Base-by-base conservation (phyloP, 2,329 filamentous ascomycete species). In the Diaporthe sp. region DNA sequence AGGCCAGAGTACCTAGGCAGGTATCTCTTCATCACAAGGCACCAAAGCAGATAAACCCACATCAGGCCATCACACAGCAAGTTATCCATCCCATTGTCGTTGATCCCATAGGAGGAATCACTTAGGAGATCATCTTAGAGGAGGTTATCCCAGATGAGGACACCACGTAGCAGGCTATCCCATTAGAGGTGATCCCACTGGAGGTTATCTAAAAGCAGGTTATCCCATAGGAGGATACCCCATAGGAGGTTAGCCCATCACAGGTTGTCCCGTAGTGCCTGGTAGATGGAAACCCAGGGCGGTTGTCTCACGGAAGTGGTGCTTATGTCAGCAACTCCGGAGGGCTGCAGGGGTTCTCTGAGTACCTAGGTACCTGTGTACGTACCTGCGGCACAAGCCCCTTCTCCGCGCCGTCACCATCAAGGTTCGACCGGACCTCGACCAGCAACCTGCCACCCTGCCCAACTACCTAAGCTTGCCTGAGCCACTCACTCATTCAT, bases 301-400 rank as follows among this genome's bases (percentile, higher is more conserved):
- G 44, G 55, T 47, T 51, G 57, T 61, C 25, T 9, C 44, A 9
- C 22, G 4, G 2, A 37, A 13, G 60, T 34, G 34, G 9, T 15
- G 5, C 22, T 70, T 53, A 70, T 42, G 49, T 55, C 49, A 70
- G 65, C 65, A 39, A 34, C 49, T 39, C 22, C 20, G 34, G 28
- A 31, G 28, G 17, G 17, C 37, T 12, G 37, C 37, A 4, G 37
- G 37, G 37, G 37, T 39, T 39, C 37, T 39, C 37, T 13, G 37
- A 39, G 37, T 39, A 39, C 37, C 37, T 12, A 12, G 37, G 37
- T 39, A 39, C 37, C 42, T 51, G 12, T 13, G 42, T 65, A 49
- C 61, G 17, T 49, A 34, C 25, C 42, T 22, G 25, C 0, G 6
- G 25, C 39, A 49, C 42, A 47, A 5, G 42, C 25, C 61, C 42